phyloP scores from a whole-genome alignment of 805 yeast genomes.

The Candida silvatica region DNA sequence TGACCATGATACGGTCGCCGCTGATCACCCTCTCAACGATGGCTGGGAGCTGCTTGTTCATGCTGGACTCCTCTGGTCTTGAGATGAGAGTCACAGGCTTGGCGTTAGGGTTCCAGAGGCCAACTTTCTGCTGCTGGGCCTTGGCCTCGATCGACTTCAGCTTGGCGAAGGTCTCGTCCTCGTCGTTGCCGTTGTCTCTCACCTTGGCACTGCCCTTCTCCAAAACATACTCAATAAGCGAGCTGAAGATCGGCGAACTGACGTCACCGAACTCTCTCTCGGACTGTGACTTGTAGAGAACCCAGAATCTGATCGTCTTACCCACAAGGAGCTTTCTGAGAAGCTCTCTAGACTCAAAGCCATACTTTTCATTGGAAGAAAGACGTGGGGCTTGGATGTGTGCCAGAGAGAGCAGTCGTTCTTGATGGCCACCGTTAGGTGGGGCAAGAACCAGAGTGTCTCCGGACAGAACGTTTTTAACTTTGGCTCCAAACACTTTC shows the following conservation, averaged over 20 bases:
- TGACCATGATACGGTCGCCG: constrained; percentile 69
- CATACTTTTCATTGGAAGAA: constrained; percentile 33
- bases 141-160: constrained; percentile 34
- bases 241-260: constrained; percentile 51
- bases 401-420: constrained; percentile 56
- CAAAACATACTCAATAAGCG: constrained; percentile 48
- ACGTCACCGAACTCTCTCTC: constrained; percentile 64
- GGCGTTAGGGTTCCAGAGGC: constrained; percentile 41
- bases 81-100: constrained; percentile 17
- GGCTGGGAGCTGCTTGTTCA: constrained; percentile 37
- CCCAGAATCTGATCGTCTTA: constrained; percentile 51
- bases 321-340: constrained; percentile 58
- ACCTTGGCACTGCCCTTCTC: constrained; percentile 55
- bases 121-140: constrained; percentile 43
- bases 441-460: constrained; percentile 62
- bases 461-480: constrained; percentile 61
- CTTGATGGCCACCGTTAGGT: constrained; percentile 39
- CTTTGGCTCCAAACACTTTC: constrained; percentile 43
- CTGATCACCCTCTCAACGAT: constrained; percentile 69
- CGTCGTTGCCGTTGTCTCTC: constrained; percentile 27
- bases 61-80: constrained; percentile 25
- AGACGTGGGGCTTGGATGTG: constrained; percentile 52
- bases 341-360: constrained; percentile 53
- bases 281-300: constrained; percentile 41
- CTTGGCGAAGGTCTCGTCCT: constrained; percentile 31